Evolutionary conservation across 306 rosid species (phyloP).

Genomic region (Quercus alba): DNA sequence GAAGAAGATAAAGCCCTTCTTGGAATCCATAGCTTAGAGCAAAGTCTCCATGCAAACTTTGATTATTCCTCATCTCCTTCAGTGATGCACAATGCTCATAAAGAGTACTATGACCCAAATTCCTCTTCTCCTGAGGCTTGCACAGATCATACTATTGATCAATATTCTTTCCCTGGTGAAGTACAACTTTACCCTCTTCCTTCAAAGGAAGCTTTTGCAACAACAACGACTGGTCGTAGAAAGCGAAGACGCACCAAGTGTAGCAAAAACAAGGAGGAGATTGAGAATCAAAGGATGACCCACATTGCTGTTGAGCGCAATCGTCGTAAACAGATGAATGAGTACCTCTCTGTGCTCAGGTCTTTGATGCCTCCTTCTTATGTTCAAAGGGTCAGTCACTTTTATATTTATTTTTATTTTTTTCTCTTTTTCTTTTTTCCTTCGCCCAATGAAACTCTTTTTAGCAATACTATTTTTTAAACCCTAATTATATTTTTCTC

Average conservation of each 20-base stretch:
- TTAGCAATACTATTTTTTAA: not conserved
- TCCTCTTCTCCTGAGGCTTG: constrained; percentile 35
- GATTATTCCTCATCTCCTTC: constrained; percentile 30
- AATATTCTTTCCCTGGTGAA: not conserved
- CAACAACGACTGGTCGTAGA: constrained; percentile 30
- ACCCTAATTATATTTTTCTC: not conserved
- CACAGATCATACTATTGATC: not conserved
- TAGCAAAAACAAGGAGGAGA: constrained; percentile 71
- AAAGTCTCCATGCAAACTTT: constrained; percentile 15
- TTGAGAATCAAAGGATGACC: constrained; percentile 89
- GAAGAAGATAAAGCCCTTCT: constrained; percentile 23
- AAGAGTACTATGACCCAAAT: constrained; percentile 20
- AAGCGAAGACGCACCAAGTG: constrained; percentile 68
- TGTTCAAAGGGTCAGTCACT: constrained; percentile 70
- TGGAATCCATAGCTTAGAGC: not conserved
- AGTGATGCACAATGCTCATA: constrained; percentile 9
- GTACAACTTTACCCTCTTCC: not conserved
- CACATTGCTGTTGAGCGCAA: constrained; percentile 95
- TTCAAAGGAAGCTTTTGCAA: not conserved
- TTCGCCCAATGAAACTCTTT: not conserved
- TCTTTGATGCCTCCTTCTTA: constrained; percentile 89
- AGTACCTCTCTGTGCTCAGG: constrained; percentile 69
- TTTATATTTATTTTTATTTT: too few species aligned
- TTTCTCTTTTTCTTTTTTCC: not conserved
- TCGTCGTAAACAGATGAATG: constrained; percentile 88